Base-by-base conservation (phyloP, 306 rosid genomes). In the Senna tora region DNA sequence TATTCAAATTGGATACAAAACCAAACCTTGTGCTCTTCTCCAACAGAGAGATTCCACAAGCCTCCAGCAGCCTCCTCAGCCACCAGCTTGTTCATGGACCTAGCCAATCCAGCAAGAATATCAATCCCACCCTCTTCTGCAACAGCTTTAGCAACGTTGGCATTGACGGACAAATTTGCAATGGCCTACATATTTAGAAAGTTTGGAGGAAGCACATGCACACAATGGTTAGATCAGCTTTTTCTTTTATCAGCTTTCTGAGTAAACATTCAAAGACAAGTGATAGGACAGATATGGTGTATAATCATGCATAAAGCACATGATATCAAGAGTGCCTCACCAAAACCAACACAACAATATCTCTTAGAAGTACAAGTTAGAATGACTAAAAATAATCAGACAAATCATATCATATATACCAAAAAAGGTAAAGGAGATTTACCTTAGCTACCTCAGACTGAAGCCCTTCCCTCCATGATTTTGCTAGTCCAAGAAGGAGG, bases 41-140 rank as follows among this genome's bases (percentile, higher is more conserved):
- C 99, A 77, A 95, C 99, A 62, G 99, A 95, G 68, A 95, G 99
- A 82, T 95, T 95, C 99, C 99, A 95, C 67, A 95, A 76, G 69
- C 99, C 97, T 65, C 99, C 99, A 75, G 99, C 99, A 84, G 99
- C 99, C 82, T 95, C 99, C 87, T 95, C 99, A 20, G 96, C 99
- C 51, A 95, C 99, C 58, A 95, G 83, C 79, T 93, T 89, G 87
- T 92, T 95, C 89, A 85, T 88, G 73, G 99, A 95, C 92, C 96
- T 88, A 20, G 99, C 99, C 83, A 95, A 88, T 72, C 99, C 89
- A 62, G 99, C 96, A 0, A 95, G 97, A 82, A 95, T 90, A 78
- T 86, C 64, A 73, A 95, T 95, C 72, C 99, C 99, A 34, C 99
- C 99, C 77, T 90, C 97, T 76, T 95, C 99, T 5, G 99, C 99